Evolutionary conservation across 2,329 filamentous ascomycete genomes (phyloP).

Genomic region (Neopestalotiopsis sp.): DNA sequence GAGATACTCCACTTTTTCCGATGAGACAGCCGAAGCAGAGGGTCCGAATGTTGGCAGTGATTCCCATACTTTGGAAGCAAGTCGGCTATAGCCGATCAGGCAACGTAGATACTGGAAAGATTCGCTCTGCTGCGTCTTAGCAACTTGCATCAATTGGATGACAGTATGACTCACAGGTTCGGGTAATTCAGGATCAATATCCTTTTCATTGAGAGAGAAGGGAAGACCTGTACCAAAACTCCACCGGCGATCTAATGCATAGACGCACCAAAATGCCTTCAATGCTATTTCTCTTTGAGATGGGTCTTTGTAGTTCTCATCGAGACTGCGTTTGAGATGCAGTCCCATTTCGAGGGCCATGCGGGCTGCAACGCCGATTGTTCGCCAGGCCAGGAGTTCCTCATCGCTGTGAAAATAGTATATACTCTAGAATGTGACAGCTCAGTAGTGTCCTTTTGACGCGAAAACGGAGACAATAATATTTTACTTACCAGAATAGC

Average conservation of each 20-base stretch:
- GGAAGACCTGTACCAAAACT: conserved; percentile 10
- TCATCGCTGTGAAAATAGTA: conserved; percentile 11
- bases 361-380: not conserved
- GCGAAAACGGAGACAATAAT: too few species aligned
- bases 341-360: conserved; percentile 6
- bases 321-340: not conserved
- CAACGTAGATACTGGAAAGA: not conserved
- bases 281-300: not conserved
- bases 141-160: too few species aligned
- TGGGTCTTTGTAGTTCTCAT: not conserved
- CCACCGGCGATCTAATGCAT: not conserved
- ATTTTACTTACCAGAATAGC: conserved; percentile 1
- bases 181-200: conserved; percentile 1
- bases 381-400: conserved; percentile 1
- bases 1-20: conserved; percentile 1
- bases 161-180: not conserved
- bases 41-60: not conserved
- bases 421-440: not conserved
- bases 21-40: conserved; percentile 1
- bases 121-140: not conserved
- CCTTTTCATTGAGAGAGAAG: not conserved
- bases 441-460: not conserved
- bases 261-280: conserved; percentile 5
- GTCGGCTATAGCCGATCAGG: conserved; percentile 1
- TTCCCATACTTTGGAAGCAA: conserved; percentile 6